phyloP scores from a whole-genome alignment of 2,329 filamentous ascomycete genomes.

The Fusarium anthophilum region DNA sequence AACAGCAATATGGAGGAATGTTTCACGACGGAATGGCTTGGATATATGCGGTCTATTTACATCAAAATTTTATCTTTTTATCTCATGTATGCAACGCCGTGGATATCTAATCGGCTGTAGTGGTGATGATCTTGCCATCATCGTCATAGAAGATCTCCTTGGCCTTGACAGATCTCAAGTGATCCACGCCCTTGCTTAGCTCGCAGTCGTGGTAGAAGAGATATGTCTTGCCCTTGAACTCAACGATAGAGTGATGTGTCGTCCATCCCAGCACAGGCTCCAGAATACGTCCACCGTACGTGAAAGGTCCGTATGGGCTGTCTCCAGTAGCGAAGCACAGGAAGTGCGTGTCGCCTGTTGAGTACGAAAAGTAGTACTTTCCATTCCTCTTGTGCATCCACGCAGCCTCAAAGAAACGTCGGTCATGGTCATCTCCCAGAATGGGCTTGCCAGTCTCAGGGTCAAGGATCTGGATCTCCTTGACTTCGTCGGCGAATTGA shows the following conservation, averaged over 20 bases:
- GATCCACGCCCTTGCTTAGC: constrained; percentile 73
- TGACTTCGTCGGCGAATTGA: constrained; percentile 63
- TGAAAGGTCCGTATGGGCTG: constrained; percentile 76
- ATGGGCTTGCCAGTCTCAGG: constrained; percentile 68
- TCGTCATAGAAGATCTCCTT: constrained; percentile 78
- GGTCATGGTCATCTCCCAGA: constrained; percentile 73
- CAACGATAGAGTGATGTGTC: constrained; percentile 81
- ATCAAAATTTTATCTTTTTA: not conserved
- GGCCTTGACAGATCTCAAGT: constrained; percentile 78
- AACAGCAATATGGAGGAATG: not conserved
- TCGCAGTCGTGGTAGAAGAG: constrained; percentile 81
- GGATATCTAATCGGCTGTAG: constrained; percentile 38
- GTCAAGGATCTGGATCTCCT: constrained; percentile 72
- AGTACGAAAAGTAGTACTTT: constrained; percentile 80
- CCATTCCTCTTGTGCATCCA: constrained; percentile 80
- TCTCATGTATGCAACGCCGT: not conserved
- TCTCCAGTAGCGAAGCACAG: constrained; percentile 74
- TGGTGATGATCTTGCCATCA: constrained; percentile 67
- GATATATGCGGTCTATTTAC: not conserved
- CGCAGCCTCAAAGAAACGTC: constrained; percentile 82
- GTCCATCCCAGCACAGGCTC: constrained; percentile 85
- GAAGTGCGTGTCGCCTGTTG: constrained; percentile 80
- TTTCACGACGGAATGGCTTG: not conserved
- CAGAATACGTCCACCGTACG: constrained; percentile 74
- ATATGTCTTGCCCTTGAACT: constrained; percentile 77